Conservation (phyloP, 805 yeast genomes). For the Cyberlindnera galapagoensis region DNA sequence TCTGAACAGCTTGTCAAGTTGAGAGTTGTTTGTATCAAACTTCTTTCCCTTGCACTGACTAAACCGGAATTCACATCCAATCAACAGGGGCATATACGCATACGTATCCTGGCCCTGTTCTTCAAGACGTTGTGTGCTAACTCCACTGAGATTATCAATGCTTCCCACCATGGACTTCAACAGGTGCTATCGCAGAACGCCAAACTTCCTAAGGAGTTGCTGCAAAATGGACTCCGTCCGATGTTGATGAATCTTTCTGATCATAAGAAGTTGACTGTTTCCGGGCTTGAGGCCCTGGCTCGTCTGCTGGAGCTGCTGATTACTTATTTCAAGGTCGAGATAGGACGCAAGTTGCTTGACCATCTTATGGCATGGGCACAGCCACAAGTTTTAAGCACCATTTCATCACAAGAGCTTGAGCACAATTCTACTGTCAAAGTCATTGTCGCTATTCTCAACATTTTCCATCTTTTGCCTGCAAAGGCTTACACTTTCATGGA, state of each 20-base stretch:
- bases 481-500: conserved; percentile 90
- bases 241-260: conserved; percentile 93
- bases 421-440: conserved; percentile 80
- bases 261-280: conserved; percentile 80
- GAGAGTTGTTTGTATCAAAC: conserved; percentile 81
- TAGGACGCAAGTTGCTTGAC: conserved; percentile 86
- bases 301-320: conserved; percentile 78
- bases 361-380: conserved; percentile 96
- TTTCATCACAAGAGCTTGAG: conserved; percentile 74
- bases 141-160: conserved; percentile 82
- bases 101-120: conserved; percentile 85
- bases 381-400: conserved; percentile 64
- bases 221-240: conserved; percentile 94
- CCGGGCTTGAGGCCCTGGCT: conserved; percentile 88
- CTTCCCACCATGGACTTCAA: conserved; percentile 85
- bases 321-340: conserved; percentile 93
- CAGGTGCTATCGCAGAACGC: conserved; percentile 79
- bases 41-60: conserved; percentile 76
- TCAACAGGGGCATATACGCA: conserved; percentile 71
- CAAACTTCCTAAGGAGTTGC: conserved; percentile 84
- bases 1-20: conserved; percentile 82
- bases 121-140: conserved; percentile 87
- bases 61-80: conserved; percentile 77
- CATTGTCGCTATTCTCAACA: conserved; percentile 82
- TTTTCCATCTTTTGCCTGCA: conserved; percentile 87